Percentiles rank a stretch among this genome's conserved stretches.
Evolutionary conservation across 305 asterid species (phyloP).

Genomic region (Solanum hybrid): DNA sequence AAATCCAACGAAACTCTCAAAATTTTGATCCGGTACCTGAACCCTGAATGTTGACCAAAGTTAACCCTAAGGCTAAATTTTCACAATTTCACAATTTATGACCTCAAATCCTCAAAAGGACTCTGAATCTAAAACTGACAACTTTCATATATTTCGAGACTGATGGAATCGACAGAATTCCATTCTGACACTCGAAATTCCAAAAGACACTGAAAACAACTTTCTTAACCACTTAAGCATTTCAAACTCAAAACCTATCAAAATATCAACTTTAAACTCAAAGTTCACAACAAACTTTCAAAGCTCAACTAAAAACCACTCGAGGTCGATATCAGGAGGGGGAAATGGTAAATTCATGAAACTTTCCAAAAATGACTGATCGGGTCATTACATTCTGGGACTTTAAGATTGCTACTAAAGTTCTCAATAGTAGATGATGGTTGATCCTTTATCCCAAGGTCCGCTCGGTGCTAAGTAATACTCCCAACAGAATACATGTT

Average conservation of each 20-base stretch:
- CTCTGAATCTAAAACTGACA: too few relatives aligned
- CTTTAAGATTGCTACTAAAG: not conserved
- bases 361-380: not conserved
- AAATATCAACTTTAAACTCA: not conserved
- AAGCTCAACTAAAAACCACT: not conserved
- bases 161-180: too few relatives aligned
- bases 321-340: not conserved
- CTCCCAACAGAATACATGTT: not conserved
- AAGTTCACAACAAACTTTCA: not conserved
- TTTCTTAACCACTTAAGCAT: not conserved
- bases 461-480: not conserved
- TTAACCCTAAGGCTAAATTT: not conserved
- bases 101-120: not conserved
- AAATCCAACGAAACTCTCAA: too few relatives aligned
- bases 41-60: not conserved
- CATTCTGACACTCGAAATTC: not conserved
- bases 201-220: not conserved
- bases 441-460: not conserved
- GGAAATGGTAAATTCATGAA: too few relatives aligned
- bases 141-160: not conserved
- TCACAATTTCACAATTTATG: too few relatives aligned
- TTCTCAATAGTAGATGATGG: not conserved
- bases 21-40: not conserved
- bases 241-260: not conserved
- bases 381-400: not conserved